Base-by-base conservation (phyloP, 163 green algal genomes). In the Volvox carteri region DNA sequence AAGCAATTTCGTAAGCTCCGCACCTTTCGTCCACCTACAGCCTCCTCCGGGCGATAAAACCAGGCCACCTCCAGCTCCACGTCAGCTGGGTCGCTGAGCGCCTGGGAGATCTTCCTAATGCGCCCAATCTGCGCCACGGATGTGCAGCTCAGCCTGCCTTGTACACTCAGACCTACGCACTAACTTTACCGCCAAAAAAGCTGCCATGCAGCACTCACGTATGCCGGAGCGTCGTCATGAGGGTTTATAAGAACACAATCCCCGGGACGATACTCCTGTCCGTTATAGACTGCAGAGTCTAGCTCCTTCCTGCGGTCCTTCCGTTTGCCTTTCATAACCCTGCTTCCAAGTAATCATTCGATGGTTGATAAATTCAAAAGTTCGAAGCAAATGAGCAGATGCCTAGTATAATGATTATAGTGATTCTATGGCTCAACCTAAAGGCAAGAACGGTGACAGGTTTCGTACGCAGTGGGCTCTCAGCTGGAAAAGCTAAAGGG, bases 31-130 rank as follows among this genome's bases (percentile, higher is more conserved):
- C 96, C 96, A 1, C 94, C 94, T 12, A 92, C 78, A 1, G 92
- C 93, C 86, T 98, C 96, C 90, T 98, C 95, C 54, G 96, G 96
- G 54, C 95, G 90, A 91, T 98, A 98, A 88, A 95, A 98, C 96
- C 96, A 98, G 11, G 85, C 85, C 56, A 96, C 91, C 48, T 88
- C 83, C 44, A 88, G 50, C 25, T 87, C 81, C 35, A 87, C 65
- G 21, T 87, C 65, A 6, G 14, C 42, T 0, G 62, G 81, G 33
- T 80, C 46, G 2, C 19, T 7, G 35, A 73, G 30, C 18, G 12
- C 7, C 65, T 79, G 65, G 25, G 62, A 19, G 6, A 88, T 37
- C n/a, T 81, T 88, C 37, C 23, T 60, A 19, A 88, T 88, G 0
- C 68, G 35, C 1, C 46, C 83, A 62, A 88, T 88, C 83, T 88